Base-by-base conservation (phyloP, 164 flowering plant genomes). In the Umbellularia californica region DNA sequence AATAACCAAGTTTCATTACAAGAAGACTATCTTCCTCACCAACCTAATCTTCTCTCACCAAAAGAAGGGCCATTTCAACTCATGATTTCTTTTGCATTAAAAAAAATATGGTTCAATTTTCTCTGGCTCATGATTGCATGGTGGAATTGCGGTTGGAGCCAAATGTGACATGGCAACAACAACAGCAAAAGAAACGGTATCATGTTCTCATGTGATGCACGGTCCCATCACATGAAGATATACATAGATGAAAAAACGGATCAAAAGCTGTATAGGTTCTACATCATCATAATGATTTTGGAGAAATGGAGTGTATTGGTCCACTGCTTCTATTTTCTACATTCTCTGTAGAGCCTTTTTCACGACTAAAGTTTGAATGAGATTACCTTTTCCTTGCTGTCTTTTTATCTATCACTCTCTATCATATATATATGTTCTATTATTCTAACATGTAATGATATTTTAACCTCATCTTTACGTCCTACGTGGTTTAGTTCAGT, bases 161-260 rank as follows among this genome's bases (percentile, higher is more conserved):
- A 33, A 19, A 73, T 65, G 62, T 73, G 69, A 73, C 69, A 41
- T 73, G 60, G n/a, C 74, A 62, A 63, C 68, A 41, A 47, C 35
- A 22, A 3, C 15, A 20, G 2, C 20, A 30, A 47, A 58, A 55
- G 60, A 58, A 55, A 71, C 5, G 41, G 33, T 58, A 71, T 71
- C 5, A 71, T 71, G 47, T 65, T 22, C 27, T 58, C 74, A 71
- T 55, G 74, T 71, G 74, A 24, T 58, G 50, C 50, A 28, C 5
- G 68, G 74, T 9, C 74, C 68, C 74, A 35, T 72, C 52, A 55
- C 25, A 72, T 58, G 27, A 35, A 15, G 24, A 60, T 60, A 65
- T 71, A 33, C 25, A 58, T 58, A 2, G 58, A 19, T 28, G 28
- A 3, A 55, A 17, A 30, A 9, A 60, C 3, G 68, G 27, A 75